Percentiles rank a stretch among this genome's conserved stretches.
These are phyloP conservation scores for Raffaelea deltoideospora DNA, from an alignment of 2,329 filamentous ascomycete species.

Conservation along the genomic window DNA sequence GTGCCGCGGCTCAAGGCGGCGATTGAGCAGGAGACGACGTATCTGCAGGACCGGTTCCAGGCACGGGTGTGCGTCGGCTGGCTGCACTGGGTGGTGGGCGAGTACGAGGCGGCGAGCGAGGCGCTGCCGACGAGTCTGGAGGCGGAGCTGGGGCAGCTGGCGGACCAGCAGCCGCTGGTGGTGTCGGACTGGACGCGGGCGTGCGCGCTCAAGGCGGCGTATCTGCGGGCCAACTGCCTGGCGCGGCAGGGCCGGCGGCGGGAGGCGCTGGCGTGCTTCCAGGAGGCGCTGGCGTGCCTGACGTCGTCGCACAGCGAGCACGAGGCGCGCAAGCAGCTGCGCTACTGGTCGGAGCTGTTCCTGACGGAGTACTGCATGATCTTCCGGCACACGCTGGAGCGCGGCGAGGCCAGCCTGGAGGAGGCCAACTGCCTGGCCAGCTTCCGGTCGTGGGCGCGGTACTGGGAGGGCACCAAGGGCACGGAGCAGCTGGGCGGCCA, in stretches of 20 bases:
- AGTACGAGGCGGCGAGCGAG: slow-evolving; percentile 46
- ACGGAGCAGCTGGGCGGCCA: slow-evolving; percentile 35
- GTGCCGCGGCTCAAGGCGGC: slow-evolving; percentile 37
- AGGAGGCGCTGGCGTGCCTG: slow-evolving; percentile 49
- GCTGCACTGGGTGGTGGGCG: slow-evolving; percentile 65
- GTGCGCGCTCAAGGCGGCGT: slow-evolving; percentile 64
- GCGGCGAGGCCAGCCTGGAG: slow-evolving; percentile 31
- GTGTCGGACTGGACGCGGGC: slow-evolving; percentile 66
- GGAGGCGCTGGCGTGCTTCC: slow-evolving; percentile 52
- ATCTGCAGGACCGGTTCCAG: slow-evolving; percentile 52
- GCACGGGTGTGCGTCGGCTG: slow-evolving; percentile 72
- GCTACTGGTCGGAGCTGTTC: slow-evolving; percentile 65
- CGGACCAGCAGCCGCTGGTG: slow-evolving; percentile 25
- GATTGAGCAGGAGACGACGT: slow-evolving; percentile 40
- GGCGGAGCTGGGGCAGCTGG: slow-evolving; percentile 32
- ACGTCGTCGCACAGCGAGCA: slow-evolving; percentile 33
- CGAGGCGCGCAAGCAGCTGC: slow-evolving; percentile 46
- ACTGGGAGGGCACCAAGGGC: slow-evolving; percentile 41
- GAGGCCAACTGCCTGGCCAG: slow-evolving; percentile 39
- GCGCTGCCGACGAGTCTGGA: slow-evolving; percentile 50
- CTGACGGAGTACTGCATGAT: slow-evolving; percentile 62
- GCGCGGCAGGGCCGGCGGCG: slow-evolving; percentile 29
- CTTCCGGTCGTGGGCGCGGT: slow-evolving; percentile 54
- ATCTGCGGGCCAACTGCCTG: slow-evolving; percentile 55
- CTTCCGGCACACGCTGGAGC: slow-evolving; percentile 42